phyloP scores from a whole-genome alignment of 2,329 filamentous ascomycete species.

The Calonectria pseudoturangicola region DNA sequence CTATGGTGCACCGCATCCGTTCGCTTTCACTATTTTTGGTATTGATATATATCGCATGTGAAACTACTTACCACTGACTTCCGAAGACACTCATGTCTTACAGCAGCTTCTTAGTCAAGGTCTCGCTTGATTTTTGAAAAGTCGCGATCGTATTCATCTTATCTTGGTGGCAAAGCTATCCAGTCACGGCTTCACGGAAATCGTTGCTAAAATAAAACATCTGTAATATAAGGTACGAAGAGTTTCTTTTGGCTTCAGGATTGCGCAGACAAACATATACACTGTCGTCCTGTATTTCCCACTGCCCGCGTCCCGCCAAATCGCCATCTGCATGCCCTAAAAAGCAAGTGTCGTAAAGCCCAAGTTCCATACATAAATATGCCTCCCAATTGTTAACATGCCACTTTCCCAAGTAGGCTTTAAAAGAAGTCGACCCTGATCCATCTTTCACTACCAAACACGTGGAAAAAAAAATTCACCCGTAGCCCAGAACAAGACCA shows the following conservation, averaged over 20 bases:
- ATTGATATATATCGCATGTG: not conserved
- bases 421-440: constrained; percentile 37
- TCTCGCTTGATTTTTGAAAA: not conserved
- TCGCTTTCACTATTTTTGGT: not conserved
- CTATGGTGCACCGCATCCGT: not conserved
- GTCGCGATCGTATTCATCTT: not conserved
- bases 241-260: constrained; percentile 12
- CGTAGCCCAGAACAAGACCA: constrained; percentile 35
- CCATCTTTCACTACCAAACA: constrained; percentile 42
- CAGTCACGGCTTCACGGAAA: not conserved
- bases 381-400: constrained; percentile 42
- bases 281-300: constrained; percentile 31
- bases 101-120: not conserved
- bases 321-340: constrained; percentile 30
- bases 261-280: constrained; percentile 34
- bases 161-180: not conserved
- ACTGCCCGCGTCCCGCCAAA: constrained; percentile 30
- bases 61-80: constrained; percentile 1
- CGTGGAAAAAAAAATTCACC: constrained; percentile 22
- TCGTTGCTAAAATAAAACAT: not conserved
- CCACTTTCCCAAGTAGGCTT: constrained; percentile 42
- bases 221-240: not conserved
- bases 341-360: constrained; percentile 47
- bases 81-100: not conserved
- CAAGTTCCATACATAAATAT: constrained; percentile 47